Evolutionary conservation across 371 early-diverging fungal species (phyloP).

Genomic region (Actinomortierella wolfii): DNA sequence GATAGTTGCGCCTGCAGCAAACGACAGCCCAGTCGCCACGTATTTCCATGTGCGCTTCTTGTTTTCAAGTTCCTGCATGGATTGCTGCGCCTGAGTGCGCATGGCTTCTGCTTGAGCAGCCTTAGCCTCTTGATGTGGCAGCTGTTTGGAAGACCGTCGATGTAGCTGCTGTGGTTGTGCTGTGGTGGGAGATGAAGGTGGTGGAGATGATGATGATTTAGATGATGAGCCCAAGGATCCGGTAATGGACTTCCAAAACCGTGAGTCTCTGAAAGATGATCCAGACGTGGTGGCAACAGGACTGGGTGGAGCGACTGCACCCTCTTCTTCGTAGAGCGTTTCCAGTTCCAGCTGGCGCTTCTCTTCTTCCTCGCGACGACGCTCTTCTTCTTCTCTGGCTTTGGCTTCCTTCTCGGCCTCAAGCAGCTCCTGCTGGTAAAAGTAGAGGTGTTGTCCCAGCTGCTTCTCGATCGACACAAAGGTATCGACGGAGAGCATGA

Average conservation of each 20-base stretch:
- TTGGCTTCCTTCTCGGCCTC: constrained; percentile 26
- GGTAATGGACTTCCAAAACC: too few relatives aligned
- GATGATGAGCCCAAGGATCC: too few relatives aligned
- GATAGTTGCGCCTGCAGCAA: constrained; percentile 68
- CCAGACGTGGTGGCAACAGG: too few relatives aligned
- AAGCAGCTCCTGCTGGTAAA: constrained; percentile 43
- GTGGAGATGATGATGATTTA: too few relatives aligned
- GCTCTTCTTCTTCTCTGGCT: constrained; percentile 6
- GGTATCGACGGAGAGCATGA: constrained; percentile 28
- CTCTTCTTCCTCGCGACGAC: constrained; percentile 12
- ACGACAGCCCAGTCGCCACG: constrained; percentile 60
- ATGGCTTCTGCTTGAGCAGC: constrained; percentile 30
- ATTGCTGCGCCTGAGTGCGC: constrained; percentile 49
- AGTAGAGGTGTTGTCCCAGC: constrained; percentile 43
- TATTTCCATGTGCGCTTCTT: constrained; percentile 58
- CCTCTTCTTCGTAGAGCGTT: too few relatives aligned
- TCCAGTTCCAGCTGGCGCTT: too few relatives aligned
- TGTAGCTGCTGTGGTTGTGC: too few relatives aligned
- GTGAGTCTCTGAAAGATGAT: too few relatives aligned
- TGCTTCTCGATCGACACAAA: constrained; percentile 34
- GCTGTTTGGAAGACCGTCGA: too few relatives aligned
- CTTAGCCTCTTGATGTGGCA: not conserved
- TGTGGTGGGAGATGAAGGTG: too few relatives aligned
- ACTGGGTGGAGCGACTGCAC: too few relatives aligned
- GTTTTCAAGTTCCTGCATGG: constrained; percentile 55